Base-by-base conservation (phyloP, 345 rosid species). In the Nephelium lappaceum region DNA sequence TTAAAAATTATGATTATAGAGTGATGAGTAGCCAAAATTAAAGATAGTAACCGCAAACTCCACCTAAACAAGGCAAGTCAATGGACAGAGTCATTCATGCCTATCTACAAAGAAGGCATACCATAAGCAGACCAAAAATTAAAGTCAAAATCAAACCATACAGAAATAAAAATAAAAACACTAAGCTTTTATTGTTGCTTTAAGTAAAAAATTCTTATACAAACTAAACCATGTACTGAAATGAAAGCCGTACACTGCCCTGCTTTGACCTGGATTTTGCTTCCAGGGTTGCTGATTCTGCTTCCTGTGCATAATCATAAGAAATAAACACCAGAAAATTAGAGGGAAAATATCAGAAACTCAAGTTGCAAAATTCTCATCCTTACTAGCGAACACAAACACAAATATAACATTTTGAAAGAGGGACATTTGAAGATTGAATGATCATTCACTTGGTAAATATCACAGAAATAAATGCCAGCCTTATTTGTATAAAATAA, bases 231-330 rank as follows among this genome's bases (percentile, higher is more conserved):
- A 57, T 62, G 67, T 47, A 71, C 15, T 38, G 63, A 81, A 82
- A 80, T 55, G 45, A 64, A 85, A 79, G 72, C 66, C 94, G 76
- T 93, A 96, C 99, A 88, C 83, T 94, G 89, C 93, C 97, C 78
- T 72, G 82, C 89, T 89, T 96, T 66, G 97, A 93, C 87, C 91
- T 91, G 41, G 93, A 86, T 66, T 84, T 87, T 77, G 97, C 97
- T 83, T 94, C 99, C 81, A 96, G 87, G 43, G 93, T 93, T 77
- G 99, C 95, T 77, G 91, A 86, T 86, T 94, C 97, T 79, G 92
- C 91, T 83, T 96, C 99, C 99, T 94, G 85, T 83, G 84, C 16
- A 38, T 27, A 69, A 75, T 61, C 71, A 60, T 58, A 47, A 84
- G 8, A 53, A 81, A 66, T 81, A 23, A 81, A 76, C 71, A 62